Base-by-base conservation (phyloP, 495 filamentous ascomycete genomes). In the Penicillium paradoxum region DNA sequence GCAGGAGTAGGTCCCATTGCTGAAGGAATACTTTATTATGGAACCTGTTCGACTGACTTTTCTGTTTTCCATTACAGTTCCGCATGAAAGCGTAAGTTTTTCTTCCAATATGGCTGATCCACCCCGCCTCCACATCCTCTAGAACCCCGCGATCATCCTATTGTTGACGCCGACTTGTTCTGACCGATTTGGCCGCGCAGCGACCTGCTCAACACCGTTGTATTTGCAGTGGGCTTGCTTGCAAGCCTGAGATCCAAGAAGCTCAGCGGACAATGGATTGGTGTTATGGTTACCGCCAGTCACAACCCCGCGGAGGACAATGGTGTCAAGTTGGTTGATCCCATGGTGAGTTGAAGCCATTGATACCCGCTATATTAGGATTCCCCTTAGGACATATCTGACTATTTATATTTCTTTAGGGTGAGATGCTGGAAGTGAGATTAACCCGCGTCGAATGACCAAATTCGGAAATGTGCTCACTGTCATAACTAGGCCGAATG, bases 261-360 rank as follows among this genome's bases (percentile, higher is more conserved):
- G 67, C 79, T 91, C 45, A 84, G 85, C 63, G 86, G 90, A 54
- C 87, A 92, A 75, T 87, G 88, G 60, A 95, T 99, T 66, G 93
- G 93, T 67, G 83, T 99, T 45, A 97, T 99, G 93, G 90, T 99
- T 68, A 99, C 93, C 57, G 93, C 93, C 30, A 96, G 90, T 59
- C 93, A 99, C 80, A 99, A 99, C 73, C 90, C 90, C 33, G 89
- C 95, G 3, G 85, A 86, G 62, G 93, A 99, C 72, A 99, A 99
- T 74, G 93, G 93, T 47, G 89, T 99, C 59, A 99, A 99, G 80
- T 79, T 99, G 56, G 88, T 99, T 57, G 93, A 99, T 71, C 93
- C 93, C 11, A 88, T 95, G 86, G 85, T 85, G 59, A 60, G 80
- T 65, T 56, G 39, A 38, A 38, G 7, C 46, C 46, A 37, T 37